These are phyloP conservation scores for Phytophthora cactorum DNA, from an alignment of 352 stramenopile species.

Conservation along the genomic window DNA sequence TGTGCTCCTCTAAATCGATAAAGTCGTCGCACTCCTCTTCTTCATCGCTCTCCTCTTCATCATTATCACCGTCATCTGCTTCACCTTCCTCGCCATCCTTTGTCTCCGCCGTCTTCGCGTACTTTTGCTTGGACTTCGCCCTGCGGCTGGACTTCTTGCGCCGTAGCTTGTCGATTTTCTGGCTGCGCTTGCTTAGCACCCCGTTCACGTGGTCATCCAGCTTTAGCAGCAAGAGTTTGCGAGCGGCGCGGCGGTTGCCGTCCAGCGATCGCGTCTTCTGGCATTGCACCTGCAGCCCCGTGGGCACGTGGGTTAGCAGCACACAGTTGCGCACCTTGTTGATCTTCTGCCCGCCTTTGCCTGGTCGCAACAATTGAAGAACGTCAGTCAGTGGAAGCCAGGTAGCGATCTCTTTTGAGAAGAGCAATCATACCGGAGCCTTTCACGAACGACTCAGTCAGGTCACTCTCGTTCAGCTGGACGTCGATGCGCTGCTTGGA, in stretches of 20 bases:
- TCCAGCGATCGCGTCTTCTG: slow-evolving; percentile 85
- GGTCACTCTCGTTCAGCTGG: slow-evolving; percentile 63
- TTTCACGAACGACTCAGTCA: slow-evolving; percentile 88
- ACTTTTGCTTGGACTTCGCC: slow-evolving; percentile 69
- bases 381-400: neutral
- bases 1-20: slow-evolving; percentile 41
- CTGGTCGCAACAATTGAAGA: slow-evolving; percentile 20
- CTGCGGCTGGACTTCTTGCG: slow-evolving; percentile 71
- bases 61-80: slow-evolving; percentile 11
- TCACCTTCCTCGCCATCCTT: slow-evolving; percentile 26
- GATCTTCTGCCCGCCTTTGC: slow-evolving; percentile 91
- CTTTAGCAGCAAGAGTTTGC: slow-evolving; percentile 76
- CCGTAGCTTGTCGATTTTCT: slow-evolving; percentile 71
- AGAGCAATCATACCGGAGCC: slow-evolving; percentile 55
- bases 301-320: slow-evolving; percentile 83
- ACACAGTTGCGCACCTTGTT: slow-evolving; percentile 93
- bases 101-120: slow-evolving; percentile 23
- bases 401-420: neutral
- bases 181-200: slow-evolving; percentile 54
- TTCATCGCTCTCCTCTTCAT: slow-evolving; percentile 16
- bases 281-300: slow-evolving; percentile 76
- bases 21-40: slow-evolving; percentile 15
- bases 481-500: slow-evolving; percentile 31
- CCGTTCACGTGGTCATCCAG: slow-evolving; percentile 81
- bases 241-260: slow-evolving; percentile 76